Evolutionary conservation across 2,329 filamentous ascomycete genomes (phyloP), one percentile per base, ranked within the genome.

Genomic region (Fusarium temperatum): DNA sequence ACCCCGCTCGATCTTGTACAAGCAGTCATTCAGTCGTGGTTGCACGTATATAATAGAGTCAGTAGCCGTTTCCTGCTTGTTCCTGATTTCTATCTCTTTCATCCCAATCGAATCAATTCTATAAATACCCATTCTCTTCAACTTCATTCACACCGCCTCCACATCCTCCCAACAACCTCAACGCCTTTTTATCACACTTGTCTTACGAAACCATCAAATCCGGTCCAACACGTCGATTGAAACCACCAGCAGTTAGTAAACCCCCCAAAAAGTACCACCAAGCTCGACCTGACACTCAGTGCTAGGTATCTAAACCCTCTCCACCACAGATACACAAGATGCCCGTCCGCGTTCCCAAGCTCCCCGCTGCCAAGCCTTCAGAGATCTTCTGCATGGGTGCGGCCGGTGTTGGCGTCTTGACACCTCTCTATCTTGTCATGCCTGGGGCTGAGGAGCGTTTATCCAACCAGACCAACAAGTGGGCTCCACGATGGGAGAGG

Each of bases 401-500:
- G 44, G 88, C 88, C 30, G 87, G 88, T 68, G 82, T 89, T 67
- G 84, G 82, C 53, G 87, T 84, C 74, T 85, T 90, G 63, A 85
- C 88, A 3, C 89, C 89, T 35, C 84, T 90, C 76, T 89, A 89
- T 82, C 84, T 90, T 76, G 83, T 89, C 77, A 83, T 89, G 65
- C 89, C 88, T 32, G 87, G 88, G 41, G 87, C 87, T 66, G 86
- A 89, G 73, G 87, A 89, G 79, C 85, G 85, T 48, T 79, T 90
- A 41, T 85, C 87, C 61, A 81, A 81, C 30, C 87, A 89, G 80
- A 90, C 89, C 8, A 82, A 84, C 66, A 86, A 87, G 76, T 90
- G 89, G 89, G 89, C 88, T 8, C 88, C 88, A 24, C 85, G 87
- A 63, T 90, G 89, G 89, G 88, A 90, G 81, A 83, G 85, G 60